phyloP scores from a whole-genome alignment of 2,329 filamentous ascomycete genomes.

The Colletotrichum neosansevieriae region DNA sequence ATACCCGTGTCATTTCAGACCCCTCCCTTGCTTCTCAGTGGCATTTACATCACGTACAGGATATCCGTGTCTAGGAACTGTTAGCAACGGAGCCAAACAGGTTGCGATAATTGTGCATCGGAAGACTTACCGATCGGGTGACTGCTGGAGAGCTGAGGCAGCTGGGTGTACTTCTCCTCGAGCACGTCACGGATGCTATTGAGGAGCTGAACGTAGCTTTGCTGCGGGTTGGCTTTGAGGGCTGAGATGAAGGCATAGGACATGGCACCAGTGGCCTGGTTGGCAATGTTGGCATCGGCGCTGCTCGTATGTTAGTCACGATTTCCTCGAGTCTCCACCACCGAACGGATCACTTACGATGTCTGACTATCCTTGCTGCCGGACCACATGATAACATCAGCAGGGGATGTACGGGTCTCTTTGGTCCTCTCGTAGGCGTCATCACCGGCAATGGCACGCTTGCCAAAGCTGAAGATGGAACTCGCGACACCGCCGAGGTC shows the following conservation, averaged over 20 bases:
- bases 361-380: constrained; percentile 97
- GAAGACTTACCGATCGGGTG: constrained; percentile 85
- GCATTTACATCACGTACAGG: constrained; percentile 34
- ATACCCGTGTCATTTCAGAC: not conserved
- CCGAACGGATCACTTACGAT: constrained; percentile 62
- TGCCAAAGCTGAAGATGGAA: constrained; percentile 85
- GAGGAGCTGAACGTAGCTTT: constrained; percentile 94
- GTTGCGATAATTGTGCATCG: too few relatives aligned
- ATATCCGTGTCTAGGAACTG: constrained; percentile 31
- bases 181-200: constrained; percentile 96
- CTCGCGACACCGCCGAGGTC: constrained; percentile 86
- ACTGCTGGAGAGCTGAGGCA: constrained; percentile 95
- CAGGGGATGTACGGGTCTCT: constrained; percentile 91
- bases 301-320: constrained; percentile 56
- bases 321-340: too few relatives aligned
- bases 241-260: constrained; percentile 96
- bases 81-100: constrained; percentile 6
- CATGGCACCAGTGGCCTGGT: constrained; percentile 96
- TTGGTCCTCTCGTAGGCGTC: constrained; percentile 83
- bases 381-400: constrained; percentile 98
- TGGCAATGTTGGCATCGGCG: constrained; percentile 88
- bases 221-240: constrained; percentile 91
- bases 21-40: not conserved
- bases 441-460: constrained; percentile 81
- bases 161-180: constrained; percentile 88